A percentile compares a stretch with the other conserved stretches of the same genome.
phyloP scores from a whole-genome alignment of 208 protist genomes.

The Leishmania arabica region DNA sequence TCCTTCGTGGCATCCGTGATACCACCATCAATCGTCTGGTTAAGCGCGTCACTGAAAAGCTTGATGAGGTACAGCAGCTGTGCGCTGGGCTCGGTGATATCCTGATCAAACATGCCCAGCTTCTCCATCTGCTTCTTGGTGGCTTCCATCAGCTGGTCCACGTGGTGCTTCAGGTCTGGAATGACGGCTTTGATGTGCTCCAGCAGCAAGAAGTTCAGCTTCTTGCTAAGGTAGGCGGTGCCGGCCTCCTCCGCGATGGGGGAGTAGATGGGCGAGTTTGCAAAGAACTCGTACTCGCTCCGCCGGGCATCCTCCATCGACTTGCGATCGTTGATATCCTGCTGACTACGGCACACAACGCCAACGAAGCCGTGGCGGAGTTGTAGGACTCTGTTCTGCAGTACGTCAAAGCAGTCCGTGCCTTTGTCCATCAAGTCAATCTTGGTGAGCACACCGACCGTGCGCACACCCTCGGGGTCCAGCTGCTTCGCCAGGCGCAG shows the following conservation, averaged over 20 bases:
- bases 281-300: constrained; percentile 95
- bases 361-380: constrained; percentile 98
- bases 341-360: constrained; percentile 98
- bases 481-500: constrained; percentile 96
- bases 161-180: constrained; percentile 92
- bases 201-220: constrained; percentile 93
- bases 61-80: constrained; percentile 88
- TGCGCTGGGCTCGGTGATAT: constrained; percentile 81
- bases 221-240: constrained; percentile 91
- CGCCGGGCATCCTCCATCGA: constrained; percentile 85
- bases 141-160: constrained; percentile 86
- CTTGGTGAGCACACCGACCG: constrained; percentile 99
- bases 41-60: constrained; percentile 88
- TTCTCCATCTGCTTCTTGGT: constrained; percentile 91
- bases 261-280: constrained; percentile 90
- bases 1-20: constrained; percentile 91
- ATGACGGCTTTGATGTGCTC: constrained; percentile 96
- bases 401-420: constrained; percentile 97
- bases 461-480: constrained; percentile 97
- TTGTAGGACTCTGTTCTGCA: constrained; percentile 93
- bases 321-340: constrained; percentile 95
- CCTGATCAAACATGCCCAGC: constrained; percentile 87
- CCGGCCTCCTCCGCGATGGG: constrained; percentile 85
- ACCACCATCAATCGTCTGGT: constrained; percentile 95
- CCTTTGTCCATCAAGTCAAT: constrained; percentile 99